Conservation (phyloP, 208 protist genomes). For the Wallacemonas sp. region DNA sequence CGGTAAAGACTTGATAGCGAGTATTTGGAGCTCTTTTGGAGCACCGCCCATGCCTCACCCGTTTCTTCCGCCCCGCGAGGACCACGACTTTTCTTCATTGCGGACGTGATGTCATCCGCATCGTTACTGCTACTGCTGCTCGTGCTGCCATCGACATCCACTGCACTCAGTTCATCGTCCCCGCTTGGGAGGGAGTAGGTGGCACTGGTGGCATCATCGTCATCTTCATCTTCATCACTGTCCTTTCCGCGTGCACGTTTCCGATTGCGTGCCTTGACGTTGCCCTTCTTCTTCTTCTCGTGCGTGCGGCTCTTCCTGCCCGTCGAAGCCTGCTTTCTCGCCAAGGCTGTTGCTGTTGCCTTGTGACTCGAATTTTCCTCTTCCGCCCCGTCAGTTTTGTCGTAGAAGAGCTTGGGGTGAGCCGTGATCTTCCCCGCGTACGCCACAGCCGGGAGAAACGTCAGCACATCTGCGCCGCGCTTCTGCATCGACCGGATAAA, state of each 20-base stretch:
- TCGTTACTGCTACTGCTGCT: conserved; percentile 13
- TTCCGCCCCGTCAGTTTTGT: conserved; percentile 17
- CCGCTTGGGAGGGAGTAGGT: neutral
- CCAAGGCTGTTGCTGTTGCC: neutral
- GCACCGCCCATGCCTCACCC: neutral
- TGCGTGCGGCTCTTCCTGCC: conserved; percentile 2
- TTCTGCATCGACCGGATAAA: conserved; percentile 8
- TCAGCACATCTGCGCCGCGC: conserved; percentile 9
- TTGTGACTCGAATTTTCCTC: neutral
- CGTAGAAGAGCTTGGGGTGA: conserved; percentile 85
- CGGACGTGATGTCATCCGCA: no score
- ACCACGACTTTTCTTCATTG: no score
- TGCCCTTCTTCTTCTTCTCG: neutral
- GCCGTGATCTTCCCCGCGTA: conserved; percentile 91
- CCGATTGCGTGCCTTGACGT: neutral
- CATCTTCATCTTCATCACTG: conserved; percentile 10
- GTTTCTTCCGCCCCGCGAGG: no score
- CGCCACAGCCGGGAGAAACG: conserved; percentile 68
- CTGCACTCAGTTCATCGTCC: no score
- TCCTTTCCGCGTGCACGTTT: conserved; percentile 3
- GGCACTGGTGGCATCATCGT: conserved; percentile 7
- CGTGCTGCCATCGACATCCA: no score
- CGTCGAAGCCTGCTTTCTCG: neutral
- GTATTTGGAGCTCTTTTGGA: conserved; percentile 11
- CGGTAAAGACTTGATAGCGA: conserved; percentile 9